Evolutionary conservation across 106 monocot genomes (phyloP).

Genomic region (Narthecium ossifragum): DNA sequence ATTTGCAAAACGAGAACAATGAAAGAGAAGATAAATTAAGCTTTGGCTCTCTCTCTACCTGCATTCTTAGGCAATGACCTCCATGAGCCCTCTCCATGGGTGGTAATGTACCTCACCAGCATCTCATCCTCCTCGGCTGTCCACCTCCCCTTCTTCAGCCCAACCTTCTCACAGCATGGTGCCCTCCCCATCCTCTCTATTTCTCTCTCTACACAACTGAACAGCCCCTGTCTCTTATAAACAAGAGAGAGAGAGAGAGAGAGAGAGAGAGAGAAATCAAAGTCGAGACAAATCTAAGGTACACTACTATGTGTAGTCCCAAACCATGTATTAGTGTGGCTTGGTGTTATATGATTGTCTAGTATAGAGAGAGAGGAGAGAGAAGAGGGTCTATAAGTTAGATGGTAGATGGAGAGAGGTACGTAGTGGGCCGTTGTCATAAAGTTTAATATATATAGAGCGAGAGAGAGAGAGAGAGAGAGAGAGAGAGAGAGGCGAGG

Average conservation of each 20-base stretch:
- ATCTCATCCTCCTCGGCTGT: constrained; percentile 12
- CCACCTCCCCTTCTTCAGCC: constrained; percentile 17
- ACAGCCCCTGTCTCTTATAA: neutral
- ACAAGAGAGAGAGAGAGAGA: constrained; percentile 2
- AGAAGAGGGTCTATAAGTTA: too few relatives aligned
- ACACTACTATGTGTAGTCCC: too few relatives aligned
- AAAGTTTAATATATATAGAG: neutral
- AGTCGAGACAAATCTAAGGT: too few relatives aligned
- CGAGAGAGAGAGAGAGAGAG: neutral
- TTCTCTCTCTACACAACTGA: neutral
- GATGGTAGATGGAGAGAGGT: too few relatives aligned
- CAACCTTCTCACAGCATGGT: constrained; percentile 17
- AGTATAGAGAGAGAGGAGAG: neutral
- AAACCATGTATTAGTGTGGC: neutral
- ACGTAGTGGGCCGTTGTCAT: too few relatives aligned
- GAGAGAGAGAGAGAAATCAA: constrained; percentile 7
- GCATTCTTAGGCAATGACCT: constrained; percentile 17
- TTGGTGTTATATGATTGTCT: neutral
- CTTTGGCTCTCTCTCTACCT: too few relatives aligned
- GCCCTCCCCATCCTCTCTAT: constrained; percentile 11
- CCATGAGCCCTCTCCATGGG: constrained; percentile 17
- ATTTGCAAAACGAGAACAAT: neutral
- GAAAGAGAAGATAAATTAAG: too few relatives aligned
- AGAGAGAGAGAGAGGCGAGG: neutral
- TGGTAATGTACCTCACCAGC: constrained; percentile 1